A percentile compares a stretch with the other conserved stretches of the same genome.
Conservation (phyloP, 441 rosid genomes). For the Erodium moschatum region DNA sequence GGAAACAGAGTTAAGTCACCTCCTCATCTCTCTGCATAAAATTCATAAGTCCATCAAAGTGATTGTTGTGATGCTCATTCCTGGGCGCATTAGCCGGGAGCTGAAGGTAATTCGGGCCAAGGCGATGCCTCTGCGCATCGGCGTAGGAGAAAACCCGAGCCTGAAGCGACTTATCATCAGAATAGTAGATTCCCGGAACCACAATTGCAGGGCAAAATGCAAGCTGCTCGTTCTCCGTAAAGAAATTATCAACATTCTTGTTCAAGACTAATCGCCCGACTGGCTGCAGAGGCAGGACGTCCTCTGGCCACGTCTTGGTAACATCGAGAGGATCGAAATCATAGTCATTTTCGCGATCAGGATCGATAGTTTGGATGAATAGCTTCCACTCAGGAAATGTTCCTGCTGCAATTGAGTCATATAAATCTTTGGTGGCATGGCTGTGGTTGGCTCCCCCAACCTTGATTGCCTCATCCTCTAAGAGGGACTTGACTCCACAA, state of each 20-base stretch:
- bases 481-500: slow-evolving; percentile 64
- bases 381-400: slow-evolving; percentile 86
- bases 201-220: slow-evolving; percentile 83
- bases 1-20: slow-evolving; percentile 28
- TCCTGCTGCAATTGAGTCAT: slow-evolving; percentile 79
- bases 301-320: slow-evolving; percentile 94
- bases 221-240: slow-evolving; percentile 77
- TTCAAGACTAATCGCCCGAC: slow-evolving; percentile 93
- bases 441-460: slow-evolving; percentile 73
- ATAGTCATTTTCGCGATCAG: slow-evolving; percentile 58
- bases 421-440: slow-evolving; percentile 57
- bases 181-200: slow-evolving; percentile 76
- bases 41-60: slow-evolving; percentile 84
- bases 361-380: slow-evolving; percentile 71
- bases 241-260: slow-evolving; percentile 88
- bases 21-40: slow-evolving; percentile 89
- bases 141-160: slow-evolving; percentile 66
- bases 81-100: slow-evolving; percentile 90
- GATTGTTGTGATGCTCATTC: slow-evolving; percentile 84
- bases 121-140: slow-evolving; percentile 93
- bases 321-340: slow-evolving; percentile 93
- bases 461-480: slow-evolving; percentile 76
- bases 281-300: slow-evolving; percentile 75
- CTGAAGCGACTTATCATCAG: slow-evolving; percentile 84
- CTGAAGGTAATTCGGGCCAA: slow-evolving; percentile 90